phyloP scores from a whole-genome alignment of 2,329 filamentous ascomycete species.

The Ambrosiella beaveri region DNA sequence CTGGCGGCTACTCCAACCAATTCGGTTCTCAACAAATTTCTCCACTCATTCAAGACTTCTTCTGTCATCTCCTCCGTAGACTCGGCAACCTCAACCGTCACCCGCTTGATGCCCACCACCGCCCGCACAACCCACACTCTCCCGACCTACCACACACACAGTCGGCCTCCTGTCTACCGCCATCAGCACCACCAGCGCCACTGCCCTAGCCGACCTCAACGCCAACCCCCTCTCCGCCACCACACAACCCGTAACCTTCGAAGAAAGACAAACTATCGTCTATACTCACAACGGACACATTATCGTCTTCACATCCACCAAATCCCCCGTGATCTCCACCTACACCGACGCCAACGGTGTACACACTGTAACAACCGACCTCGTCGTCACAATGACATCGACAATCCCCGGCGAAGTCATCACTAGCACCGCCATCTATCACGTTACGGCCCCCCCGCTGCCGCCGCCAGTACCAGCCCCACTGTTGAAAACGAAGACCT shows the following conservation, averaged over 20 bases:
- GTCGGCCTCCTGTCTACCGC: too few relatives aligned
- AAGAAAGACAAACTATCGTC: not conserved
- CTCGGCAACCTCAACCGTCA: too few relatives aligned
- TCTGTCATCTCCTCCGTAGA: too few relatives aligned
- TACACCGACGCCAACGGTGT: not conserved
- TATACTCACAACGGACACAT: not conserved
- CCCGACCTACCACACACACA: too few relatives aligned
- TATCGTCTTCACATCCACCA: not conserved
- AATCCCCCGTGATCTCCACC: not conserved
- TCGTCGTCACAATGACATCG: not conserved
- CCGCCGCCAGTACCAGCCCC: not conserved
- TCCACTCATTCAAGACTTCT: too few relatives aligned
- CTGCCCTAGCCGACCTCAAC: too few relatives aligned
- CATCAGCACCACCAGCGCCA: too few relatives aligned
- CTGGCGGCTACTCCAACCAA: too few relatives aligned
- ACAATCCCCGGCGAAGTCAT: not conserved
- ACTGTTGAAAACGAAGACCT: not conserved
- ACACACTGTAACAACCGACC: not conserved
- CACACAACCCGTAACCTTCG: not conserved
- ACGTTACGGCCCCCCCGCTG: not conserved
- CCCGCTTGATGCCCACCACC: too few relatives aligned
- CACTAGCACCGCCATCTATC: constrained; percentile 3
- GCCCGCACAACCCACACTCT: too few relatives aligned
- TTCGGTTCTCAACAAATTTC: too few relatives aligned
- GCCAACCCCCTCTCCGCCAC: too few relatives aligned